phyloP scores from a whole-genome alignment of 2,329 filamentous ascomycete genomes.

The Huntiella bhutanensis region DNA sequence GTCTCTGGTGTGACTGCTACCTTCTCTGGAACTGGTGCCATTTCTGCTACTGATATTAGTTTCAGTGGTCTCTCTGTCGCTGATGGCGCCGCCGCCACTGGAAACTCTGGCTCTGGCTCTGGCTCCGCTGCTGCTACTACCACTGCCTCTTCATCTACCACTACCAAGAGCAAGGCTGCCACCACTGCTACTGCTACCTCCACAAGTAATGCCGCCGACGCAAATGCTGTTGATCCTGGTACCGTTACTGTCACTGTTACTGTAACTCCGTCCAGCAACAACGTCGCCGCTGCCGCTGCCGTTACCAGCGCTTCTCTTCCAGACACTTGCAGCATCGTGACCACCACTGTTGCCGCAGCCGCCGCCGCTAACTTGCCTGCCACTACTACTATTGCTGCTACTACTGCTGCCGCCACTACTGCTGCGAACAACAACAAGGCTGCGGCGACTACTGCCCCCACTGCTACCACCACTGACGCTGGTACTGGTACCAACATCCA shows the following conservation, averaged over 20 bases:
- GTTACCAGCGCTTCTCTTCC: slow-evolving; percentile 1
- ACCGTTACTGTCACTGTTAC: slow-evolving; percentile 4
- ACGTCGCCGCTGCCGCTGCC: background rate
- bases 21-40: slow-evolving; percentile 18
- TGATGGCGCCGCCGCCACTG: slow-evolving; percentile 7
- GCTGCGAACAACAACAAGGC: background rate
- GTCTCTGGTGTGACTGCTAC: slow-evolving; percentile 21
- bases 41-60: slow-evolving; percentile 15
- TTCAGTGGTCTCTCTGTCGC: slow-evolving; percentile 15
- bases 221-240: background rate
- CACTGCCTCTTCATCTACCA: slow-evolving; percentile 2
- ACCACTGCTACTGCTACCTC: slow-evolving; percentile 2
- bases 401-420: background rate
- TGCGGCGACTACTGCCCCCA: slow-evolving; percentile 3
- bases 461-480: slow-evolving; percentile 7
- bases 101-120: slow-evolving; percentile 3
- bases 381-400: slow-evolving; percentile 7
- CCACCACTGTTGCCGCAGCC: slow-evolving; percentile 7
- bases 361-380: slow-evolving; percentile 2
- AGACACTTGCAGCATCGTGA: slow-evolving; percentile 8
- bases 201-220: background rate
- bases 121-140: slow-evolving; percentile 1
- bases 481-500: slow-evolving; percentile 22
- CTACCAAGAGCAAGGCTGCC: background rate
- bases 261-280: background rate